phyloP scores from a whole-genome alignment of 805 yeast species.

The Nakazawaea wyomingensis region DNA sequence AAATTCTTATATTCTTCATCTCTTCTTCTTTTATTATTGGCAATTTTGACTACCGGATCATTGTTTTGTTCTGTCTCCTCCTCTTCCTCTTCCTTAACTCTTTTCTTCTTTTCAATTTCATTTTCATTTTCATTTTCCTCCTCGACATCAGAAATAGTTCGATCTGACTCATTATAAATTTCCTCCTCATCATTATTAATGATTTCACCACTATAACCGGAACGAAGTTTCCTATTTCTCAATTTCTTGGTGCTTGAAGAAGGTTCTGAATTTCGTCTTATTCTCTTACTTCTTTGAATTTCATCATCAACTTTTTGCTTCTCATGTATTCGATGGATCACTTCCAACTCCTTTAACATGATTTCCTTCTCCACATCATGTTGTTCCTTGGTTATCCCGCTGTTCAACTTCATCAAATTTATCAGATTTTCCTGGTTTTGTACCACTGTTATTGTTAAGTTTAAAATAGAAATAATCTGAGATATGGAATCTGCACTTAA shows the following conservation, averaged over 20 bases:
- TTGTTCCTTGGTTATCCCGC: constrained; percentile 7
- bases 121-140: too few species aligned
- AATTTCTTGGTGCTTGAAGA: background rate
- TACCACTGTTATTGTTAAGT: constrained; percentile 2
- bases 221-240: constrained; percentile 1
- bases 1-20: constrained; percentile 8
- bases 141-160: constrained; percentile 10
- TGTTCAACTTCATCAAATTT: constrained; percentile 4
- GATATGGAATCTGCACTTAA: constrained; percentile 3
- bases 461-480: constrained; percentile 4
- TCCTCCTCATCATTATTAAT: too few species aligned
- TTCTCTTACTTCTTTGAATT: background rate
- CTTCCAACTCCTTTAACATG: constrained; percentile 4
- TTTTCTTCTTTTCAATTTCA: too few species aligned
- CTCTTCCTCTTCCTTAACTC: background rate
- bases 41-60: background rate
- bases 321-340: constrained; percentile 1
- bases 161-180: background rate
- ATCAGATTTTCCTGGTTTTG: constrained; percentile 10
- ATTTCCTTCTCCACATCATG: constrained; percentile 9
- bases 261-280: constrained; percentile 2
- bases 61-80: background rate
- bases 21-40: background rate
- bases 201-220: background rate
- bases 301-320: background rate